phyloP scores from a whole-genome alignment of 176 grass and related monocot species.

The Dactylis glomerata region DNA sequence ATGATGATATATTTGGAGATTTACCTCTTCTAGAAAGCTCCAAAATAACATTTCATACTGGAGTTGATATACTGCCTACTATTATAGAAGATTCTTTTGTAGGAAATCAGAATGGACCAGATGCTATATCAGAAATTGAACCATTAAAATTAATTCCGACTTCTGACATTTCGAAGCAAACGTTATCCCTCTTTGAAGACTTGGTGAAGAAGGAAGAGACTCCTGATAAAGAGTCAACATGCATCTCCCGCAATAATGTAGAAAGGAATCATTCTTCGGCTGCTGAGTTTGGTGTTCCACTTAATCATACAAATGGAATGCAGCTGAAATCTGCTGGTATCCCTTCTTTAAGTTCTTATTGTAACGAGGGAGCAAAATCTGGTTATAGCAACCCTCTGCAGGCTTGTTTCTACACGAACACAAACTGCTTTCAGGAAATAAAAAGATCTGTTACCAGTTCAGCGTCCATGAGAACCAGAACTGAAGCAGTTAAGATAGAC shows the following conservation, averaged over 20 bases:
- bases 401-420: slow-evolving; percentile 12
- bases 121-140: slow-evolving; percentile 35
- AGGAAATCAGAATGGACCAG: slow-evolving; percentile 34
- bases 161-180: slow-evolving; percentile 23
- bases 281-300: neutral
- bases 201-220: slow-evolving; percentile 21
- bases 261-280: slow-evolving; percentile 6
- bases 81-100: slow-evolving; percentile 42
- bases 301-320: slow-evolving; percentile 22
- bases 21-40: slow-evolving; percentile 61
- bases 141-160: slow-evolving; percentile 25
- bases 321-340: slow-evolving; percentile 10
- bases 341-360: slow-evolving; percentile 27
- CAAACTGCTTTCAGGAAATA: slow-evolving; percentile 23
- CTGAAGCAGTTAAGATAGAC: slow-evolving; percentile 18
- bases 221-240: slow-evolving; percentile 3
- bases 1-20: slow-evolving; percentile 59
- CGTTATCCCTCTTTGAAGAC: slow-evolving; percentile 15
- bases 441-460: slow-evolving; percentile 1
- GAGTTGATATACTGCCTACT: slow-evolving; percentile 52
- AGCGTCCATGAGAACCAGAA: slow-evolving; percentile 29
- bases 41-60: slow-evolving; percentile 41
- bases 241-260: neutral
- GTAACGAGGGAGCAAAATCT: slow-evolving; percentile 27
- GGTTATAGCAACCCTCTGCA: slow-evolving; percentile 10